These are phyloP conservation scores for Kernera saxatilis DNA, from an alignment of 345 rosid genomes.

Conservation along the genomic window DNA sequence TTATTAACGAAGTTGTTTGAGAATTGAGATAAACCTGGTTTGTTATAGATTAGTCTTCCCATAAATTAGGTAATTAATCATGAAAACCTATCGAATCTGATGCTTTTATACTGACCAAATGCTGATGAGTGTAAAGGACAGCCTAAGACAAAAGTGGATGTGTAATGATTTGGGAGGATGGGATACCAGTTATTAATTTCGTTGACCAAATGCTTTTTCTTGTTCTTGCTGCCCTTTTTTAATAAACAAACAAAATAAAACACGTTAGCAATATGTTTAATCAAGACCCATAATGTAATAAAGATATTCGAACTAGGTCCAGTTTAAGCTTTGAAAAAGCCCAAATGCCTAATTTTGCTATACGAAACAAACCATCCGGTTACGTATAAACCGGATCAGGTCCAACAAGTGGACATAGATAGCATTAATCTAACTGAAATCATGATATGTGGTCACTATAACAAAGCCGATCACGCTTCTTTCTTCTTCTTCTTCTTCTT, in stretches of 20 bases:
- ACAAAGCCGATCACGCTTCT: conserved; percentile 8
- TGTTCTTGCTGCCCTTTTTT: not conserved
- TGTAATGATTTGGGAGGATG: not conserved
- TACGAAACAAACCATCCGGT: conserved; percentile 2
- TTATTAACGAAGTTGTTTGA: not conserved
- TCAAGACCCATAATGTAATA: not conserved
- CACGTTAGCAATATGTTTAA: too few relatives aligned
- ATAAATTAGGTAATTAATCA: not conserved
- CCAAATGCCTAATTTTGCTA: not conserved
- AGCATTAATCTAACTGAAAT: conserved; percentile 29
- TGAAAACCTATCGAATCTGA: not conserved
- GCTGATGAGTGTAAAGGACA: conserved; percentile 2
- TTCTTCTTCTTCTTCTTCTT: not conserved
- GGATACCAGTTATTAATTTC: conserved; percentile 18
- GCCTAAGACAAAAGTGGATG: conserved; percentile 11
- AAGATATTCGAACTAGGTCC: not conserved
- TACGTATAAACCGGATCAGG: not conserved
- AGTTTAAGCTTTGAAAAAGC: not conserved
- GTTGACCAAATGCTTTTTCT: conserved; percentile 19
- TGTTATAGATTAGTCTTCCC: not conserved
- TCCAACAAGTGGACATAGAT: not conserved
- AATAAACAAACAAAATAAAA: not conserved
- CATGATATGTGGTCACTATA: conserved; percentile 28
- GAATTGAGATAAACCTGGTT: not conserved
- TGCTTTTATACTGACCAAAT: not conserved